phyloP scores from a whole-genome alignment of 2,329 filamentous ascomycete species.

The Geosmithia putterillii region DNA sequence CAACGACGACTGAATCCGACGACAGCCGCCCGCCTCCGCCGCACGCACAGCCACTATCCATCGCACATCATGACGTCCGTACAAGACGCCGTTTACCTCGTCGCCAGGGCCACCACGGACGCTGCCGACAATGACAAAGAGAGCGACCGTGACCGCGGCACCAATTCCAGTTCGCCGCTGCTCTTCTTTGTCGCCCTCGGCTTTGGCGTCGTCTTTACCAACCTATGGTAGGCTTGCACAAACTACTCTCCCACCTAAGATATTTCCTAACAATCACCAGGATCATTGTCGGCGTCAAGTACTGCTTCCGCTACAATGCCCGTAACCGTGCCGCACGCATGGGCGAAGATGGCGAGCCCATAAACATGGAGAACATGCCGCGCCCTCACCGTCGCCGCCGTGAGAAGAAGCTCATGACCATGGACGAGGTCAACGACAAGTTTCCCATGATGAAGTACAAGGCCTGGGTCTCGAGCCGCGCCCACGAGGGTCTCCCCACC shows the following conservation, averaged over 20 bases:
- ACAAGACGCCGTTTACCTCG: slow-evolving; percentile 21
- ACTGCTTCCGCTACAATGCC: slow-evolving; percentile 97
- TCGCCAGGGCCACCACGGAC: slow-evolving; percentile 18
- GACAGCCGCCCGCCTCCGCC: not conserved
- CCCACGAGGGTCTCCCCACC: slow-evolving; percentile 71
- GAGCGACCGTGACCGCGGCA: slow-evolving; percentile 4
- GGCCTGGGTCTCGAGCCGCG: slow-evolving; percentile 75
- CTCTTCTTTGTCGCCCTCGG: slow-evolving; percentile 88
- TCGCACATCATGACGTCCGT: slow-evolving; percentile 19
- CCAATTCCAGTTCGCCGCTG: slow-evolving; percentile 27
- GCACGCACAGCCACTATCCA: too few species aligned
- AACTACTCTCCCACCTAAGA: slow-evolving; percentile 1
- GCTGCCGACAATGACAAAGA: slow-evolving; percentile 2
- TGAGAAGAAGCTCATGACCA: slow-evolving; percentile 98
- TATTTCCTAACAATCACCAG: slow-evolving; percentile 29
- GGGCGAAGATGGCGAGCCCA: slow-evolving; percentile 75
- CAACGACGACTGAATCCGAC: too few species aligned
- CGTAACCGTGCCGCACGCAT: slow-evolving; percentile 70
- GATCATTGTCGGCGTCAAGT: slow-evolving; percentile 99
- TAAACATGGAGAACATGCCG: slow-evolving; percentile 77
- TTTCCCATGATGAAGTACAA: slow-evolving; percentile 97
- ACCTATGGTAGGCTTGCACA: slow-evolving; percentile 70
- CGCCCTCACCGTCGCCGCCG: slow-evolving; percentile 73
- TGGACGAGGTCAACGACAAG: slow-evolving; percentile 97
- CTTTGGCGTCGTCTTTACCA: slow-evolving; percentile 97